phyloP scores from a whole-genome alignment of 2,329 filamentous ascomycete genomes.

The Cladophialophora chaetospira region DNA sequence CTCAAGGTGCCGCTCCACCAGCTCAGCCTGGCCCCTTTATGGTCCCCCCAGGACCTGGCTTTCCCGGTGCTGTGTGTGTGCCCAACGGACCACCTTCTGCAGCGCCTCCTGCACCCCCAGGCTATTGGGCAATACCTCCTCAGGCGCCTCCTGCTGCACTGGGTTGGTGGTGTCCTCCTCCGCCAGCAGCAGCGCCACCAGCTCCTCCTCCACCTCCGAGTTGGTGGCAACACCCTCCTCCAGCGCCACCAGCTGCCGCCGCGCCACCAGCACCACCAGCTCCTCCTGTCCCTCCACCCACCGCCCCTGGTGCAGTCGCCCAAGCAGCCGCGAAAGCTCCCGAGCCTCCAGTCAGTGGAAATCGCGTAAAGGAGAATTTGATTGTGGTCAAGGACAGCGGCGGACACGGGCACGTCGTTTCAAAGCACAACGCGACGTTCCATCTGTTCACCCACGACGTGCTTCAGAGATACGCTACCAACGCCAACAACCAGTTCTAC shows the following conservation, averaged over 20 bases:
- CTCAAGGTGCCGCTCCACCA: slow-evolving; percentile 5
- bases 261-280: too few relatives aligned
- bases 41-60: slow-evolving; percentile 22
- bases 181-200: too few relatives aligned
- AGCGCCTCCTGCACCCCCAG: slow-evolving; percentile 14
- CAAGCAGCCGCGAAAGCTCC: slow-evolving; percentile 19
- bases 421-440: slow-evolving; percentile 31
- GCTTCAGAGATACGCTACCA: slow-evolving; percentile 20
- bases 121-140: too few relatives aligned
- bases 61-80: slow-evolving; percentile 25
- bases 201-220: too few relatives aligned
- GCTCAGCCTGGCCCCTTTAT: slow-evolving; percentile 18
- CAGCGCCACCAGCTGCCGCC: too few relatives aligned
- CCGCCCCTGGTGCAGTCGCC: slow-evolving; percentile 14
- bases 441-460: slow-evolving; percentile 44
- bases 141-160: not conserved
- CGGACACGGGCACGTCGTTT: slow-evolving; percentile 23
- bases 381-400: slow-evolving; percentile 24
- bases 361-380: slow-evolving; percentile 30
- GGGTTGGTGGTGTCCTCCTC: not conserved
- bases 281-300: slow-evolving; percentile 16
- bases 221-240: too few relatives aligned
- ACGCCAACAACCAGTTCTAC: slow-evolving; percentile 41
- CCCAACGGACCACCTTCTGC: slow-evolving; percentile 20
- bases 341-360: slow-evolving; percentile 30